A percentile compares a stretch with the other conserved stretches of the same genome.
These are phyloP conservation scores for Aureobasidium pullulans DNA, from an alignment of 2,329 filamentous ascomycete genomes.

Conservation along the genomic window DNA sequence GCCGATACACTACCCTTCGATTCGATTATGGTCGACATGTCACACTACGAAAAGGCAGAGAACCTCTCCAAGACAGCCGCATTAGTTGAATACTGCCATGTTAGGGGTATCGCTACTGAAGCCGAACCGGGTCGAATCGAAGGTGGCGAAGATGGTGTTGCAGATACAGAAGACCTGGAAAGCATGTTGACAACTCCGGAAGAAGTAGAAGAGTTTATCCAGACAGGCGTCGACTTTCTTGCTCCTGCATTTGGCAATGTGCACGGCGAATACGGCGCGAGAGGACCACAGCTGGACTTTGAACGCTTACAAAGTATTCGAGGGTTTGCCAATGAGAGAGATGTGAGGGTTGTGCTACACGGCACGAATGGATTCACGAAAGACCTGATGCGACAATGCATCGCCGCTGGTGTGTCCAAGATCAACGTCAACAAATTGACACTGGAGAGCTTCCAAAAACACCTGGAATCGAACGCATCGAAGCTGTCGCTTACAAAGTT, in stretches of 20 bases:
- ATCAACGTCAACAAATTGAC: slow-evolving; percentile 55
- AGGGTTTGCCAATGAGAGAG: slow-evolving; percentile 38
- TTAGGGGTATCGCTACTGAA: slow-evolving; percentile 25
- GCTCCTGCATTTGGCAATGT: slow-evolving; percentile 27
- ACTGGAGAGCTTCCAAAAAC: slow-evolving; percentile 42
- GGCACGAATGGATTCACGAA: slow-evolving; percentile 51
- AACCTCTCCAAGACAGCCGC: slow-evolving; percentile 25
- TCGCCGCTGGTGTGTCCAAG: slow-evolving; percentile 48
- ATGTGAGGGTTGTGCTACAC: slow-evolving; percentile 49
- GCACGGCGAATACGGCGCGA: slow-evolving; percentile 41
- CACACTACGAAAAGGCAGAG: slow-evolving; percentile 27
- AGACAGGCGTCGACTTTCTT: slow-evolving; percentile 26
- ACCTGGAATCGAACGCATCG: slow-evolving; percentile 41
- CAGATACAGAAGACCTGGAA: slow-evolving; percentile 23
- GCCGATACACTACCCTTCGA: slow-evolving; percentile 23
- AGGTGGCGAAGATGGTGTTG: slow-evolving; percentile 28
- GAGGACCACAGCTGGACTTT: slow-evolving; percentile 55
- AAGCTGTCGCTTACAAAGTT: slow-evolving; percentile 45
- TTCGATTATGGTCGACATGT: slow-evolving; percentile 30
- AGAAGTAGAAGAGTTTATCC: slow-evolving; percentile 24
- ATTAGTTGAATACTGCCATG: slow-evolving; percentile 24
- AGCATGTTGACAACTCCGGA: slow-evolving; percentile 25
- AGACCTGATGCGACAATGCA: slow-evolving; percentile 48
- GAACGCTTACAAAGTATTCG: slow-evolving; percentile 44
- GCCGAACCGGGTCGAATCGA: slow-evolving; percentile 28